Base-by-base conservation (phyloP, 2,329 filamentous ascomycete genomes). In the Fusarium sp. region DNA sequence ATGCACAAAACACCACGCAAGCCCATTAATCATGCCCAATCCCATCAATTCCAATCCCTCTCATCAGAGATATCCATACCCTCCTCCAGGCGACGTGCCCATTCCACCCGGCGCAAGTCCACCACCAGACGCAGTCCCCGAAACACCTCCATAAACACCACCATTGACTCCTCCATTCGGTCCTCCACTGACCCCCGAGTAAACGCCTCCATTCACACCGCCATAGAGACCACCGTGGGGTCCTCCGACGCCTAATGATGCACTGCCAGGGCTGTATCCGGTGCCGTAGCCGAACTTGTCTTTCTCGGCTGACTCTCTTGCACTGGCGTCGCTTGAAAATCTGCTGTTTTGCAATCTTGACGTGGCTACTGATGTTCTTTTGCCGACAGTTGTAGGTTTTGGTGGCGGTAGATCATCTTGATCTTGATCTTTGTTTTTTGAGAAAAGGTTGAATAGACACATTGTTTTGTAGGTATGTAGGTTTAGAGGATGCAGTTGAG, bases 401-500 rank as follows among this genome's bases (percentile, higher is more conserved):
- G 67, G 42, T 22, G 55, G 49, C 13, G 67, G 67, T 27, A 51
- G 37, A 2, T 68, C 16, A 37, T 66, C 27, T 29, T 29, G 27
- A 37, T 37, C 34, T 52, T 48, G 40, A 34, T 64, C 37, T 16
- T 68, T 51, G 16, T 54, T 20, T 64, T 59, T 64, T 32, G 67
- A 70, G 42, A 71, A 70, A 25, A 71, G 37, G 18, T 57, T 71
- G 49, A 63, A 70, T 11, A 70, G 20, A 25, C 67, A 71, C 67
- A 70, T 70, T 29, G 20, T 24, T 22, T 24, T 8, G 10, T 18
- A 27, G 12, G 29, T 40, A 32, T 25, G 16, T 9, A 11, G 11
- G 25, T 29, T 44, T 29, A 9, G 12, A 27, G 16, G 12, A 22
- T 24, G 37, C 20, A 30, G 8, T 6, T 49, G 30, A 24, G 9